Evolutionary conservation across 441 rosid genomes (phyloP).

Genomic region (Adansonia grandidieri): DNA sequence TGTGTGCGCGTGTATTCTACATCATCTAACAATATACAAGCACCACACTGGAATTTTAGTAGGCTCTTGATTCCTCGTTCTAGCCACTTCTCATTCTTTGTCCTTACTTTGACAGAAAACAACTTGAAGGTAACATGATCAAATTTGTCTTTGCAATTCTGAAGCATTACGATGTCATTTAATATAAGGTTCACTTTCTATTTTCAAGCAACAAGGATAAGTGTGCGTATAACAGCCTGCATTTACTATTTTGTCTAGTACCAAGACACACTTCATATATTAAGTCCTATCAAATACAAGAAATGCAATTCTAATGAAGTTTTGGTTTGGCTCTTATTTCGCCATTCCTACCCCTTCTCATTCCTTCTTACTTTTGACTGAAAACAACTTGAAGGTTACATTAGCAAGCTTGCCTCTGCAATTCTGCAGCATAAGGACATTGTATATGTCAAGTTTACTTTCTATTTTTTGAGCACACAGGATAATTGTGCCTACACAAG

Average conservation of each 20-base stretch:
- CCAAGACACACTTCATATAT: neutral
- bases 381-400: slow-evolving; percentile 14
- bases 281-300: slow-evolving; percentile 18
- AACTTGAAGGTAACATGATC: neutral
- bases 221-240: neutral
- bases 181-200: slow-evolving; percentile 1
- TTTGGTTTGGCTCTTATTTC: slow-evolving; percentile 11
- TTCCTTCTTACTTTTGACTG: slow-evolving; percentile 19
- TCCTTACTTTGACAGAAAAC: neutral
- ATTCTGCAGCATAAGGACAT: neutral
- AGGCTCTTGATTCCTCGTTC: neutral
- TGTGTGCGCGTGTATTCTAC: neutral
- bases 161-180: neutral
- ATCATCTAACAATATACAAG: neutral
- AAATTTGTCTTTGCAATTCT: slow-evolving; percentile 4
- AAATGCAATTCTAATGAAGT: neutral
- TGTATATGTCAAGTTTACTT: neutral
- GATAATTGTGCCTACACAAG: neutral
- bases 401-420: neutral
- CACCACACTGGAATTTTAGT: neutral
- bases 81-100: neutral
- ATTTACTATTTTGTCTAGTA: neutral
- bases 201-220: neutral
- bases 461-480: neutral
- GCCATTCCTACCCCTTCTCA: neutral